These are phyloP conservation scores for Yamadazyma ubonensis DNA, from an alignment of 805 yeast genomes.

Conservation along the genomic window DNA sequence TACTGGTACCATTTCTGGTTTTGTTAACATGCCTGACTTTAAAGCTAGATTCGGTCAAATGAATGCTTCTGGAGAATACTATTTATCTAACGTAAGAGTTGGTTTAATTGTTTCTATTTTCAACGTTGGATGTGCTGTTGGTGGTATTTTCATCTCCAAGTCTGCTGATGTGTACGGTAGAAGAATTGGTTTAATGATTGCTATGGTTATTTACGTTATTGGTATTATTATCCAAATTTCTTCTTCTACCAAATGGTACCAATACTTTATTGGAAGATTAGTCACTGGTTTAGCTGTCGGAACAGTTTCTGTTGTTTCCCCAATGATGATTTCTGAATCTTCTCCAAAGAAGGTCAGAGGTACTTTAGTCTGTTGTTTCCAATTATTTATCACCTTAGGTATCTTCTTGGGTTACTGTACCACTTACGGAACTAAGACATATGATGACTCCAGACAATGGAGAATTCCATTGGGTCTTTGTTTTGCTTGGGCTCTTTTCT, in stretches of 20 bases:
- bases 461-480: constrained; percentile 61
- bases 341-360: constrained; percentile 73
- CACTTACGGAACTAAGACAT: constrained; percentile 59
- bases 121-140: constrained; percentile 70
- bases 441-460: constrained; percentile 58
- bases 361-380: constrained; percentile 65
- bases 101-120: constrained; percentile 57
- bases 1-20: constrained; percentile 75
- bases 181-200: constrained; percentile 51
- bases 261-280: constrained; percentile 61
- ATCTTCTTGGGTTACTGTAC: constrained; percentile 68
- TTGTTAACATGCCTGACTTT: constrained; percentile 60
- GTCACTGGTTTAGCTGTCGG: constrained; percentile 80
- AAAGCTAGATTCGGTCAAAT: constrained; percentile 49
- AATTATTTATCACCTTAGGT: constrained; percentile 68
- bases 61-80: constrained; percentile 36
- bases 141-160: constrained; percentile 59
- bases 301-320: constrained; percentile 65
- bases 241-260: constrained; percentile 56
- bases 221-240: constrained; percentile 63
- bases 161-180: constrained; percentile 62
- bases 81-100: constrained; percentile 44
- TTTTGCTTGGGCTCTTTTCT: constrained; percentile 50
- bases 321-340: constrained; percentile 65
- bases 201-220: constrained; percentile 55